A percentile compares a stretch with the other conserved stretches of the same genome.
Conservation (phyloP, 179 eudicot genomes). For the Silene vulgaris region DNA sequence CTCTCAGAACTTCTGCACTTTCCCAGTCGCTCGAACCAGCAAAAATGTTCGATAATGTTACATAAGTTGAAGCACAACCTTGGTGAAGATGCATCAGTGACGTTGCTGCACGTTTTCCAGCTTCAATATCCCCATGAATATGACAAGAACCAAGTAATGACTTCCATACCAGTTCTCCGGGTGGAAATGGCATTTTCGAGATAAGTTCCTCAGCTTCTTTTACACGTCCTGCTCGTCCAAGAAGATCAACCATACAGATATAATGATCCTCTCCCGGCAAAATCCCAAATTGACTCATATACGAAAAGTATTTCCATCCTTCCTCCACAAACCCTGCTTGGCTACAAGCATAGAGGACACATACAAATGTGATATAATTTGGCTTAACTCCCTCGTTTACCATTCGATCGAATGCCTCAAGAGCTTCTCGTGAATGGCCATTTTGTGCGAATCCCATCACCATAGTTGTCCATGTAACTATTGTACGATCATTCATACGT, state of each 20-base stretch:
- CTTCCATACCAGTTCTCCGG: slow-evolving; percentile 47
- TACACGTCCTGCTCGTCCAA: slow-evolving; percentile 53
- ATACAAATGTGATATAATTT: slow-evolving; percentile 47
- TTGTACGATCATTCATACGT: slow-evolving; percentile 39
- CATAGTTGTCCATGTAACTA: slow-evolving; percentile 65
- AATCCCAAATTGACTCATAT: slow-evolving; percentile 42
- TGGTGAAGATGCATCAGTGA: slow-evolving; percentile 35
- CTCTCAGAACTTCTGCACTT: slow-evolving; percentile 36
- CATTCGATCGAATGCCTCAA: slow-evolving; percentile 44
- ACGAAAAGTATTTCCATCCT: slow-evolving; percentile 48
- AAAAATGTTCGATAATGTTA: slow-evolving; percentile 50
- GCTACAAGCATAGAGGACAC: slow-evolving; percentile 56
- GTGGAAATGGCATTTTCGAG: slow-evolving; percentile 42
- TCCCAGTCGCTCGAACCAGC: slow-evolving; percentile 51
- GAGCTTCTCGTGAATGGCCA: slow-evolving; percentile 40
- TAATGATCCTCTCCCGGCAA: slow-evolving; percentile 61
- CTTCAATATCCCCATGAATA: slow-evolving; percentile 55
- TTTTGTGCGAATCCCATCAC: slow-evolving; percentile 55
- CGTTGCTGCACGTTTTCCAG: slow-evolving; percentile 51
- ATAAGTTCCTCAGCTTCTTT: slow-evolving; percentile 63
- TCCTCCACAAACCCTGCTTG: slow-evolving; percentile 49
- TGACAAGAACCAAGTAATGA: slow-evolving; percentile 60
- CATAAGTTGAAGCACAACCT: slow-evolving; percentile 46
- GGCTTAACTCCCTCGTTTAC: slow-evolving; percentile 33
- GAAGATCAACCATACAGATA: slow-evolving; percentile 63